These are phyloP conservation scores for Triglochin maritima DNA, from an alignment of 106 monocot genomes.

Conservation along the genomic window DNA sequence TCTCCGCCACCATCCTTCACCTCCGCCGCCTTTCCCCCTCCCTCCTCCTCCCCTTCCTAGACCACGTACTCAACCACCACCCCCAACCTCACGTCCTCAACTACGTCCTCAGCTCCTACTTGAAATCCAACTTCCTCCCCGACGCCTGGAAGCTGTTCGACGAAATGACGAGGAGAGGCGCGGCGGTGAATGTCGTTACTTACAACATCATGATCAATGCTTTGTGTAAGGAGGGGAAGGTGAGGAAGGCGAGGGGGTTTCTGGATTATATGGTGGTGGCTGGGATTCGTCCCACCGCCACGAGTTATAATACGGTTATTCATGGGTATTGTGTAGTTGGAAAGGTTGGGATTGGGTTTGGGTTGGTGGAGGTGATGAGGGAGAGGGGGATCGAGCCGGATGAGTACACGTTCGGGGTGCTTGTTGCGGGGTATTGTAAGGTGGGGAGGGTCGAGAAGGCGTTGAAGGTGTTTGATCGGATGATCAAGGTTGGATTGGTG, in stretches of 20 bases:
- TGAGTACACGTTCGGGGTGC: constrained; percentile 48
- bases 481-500: constrained; percentile 26
- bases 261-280: constrained; percentile 49
- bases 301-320: constrained; percentile 76
- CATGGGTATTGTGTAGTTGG: constrained; percentile 43
- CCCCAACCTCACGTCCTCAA: constrained; percentile 3
- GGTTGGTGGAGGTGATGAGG: constrained; percentile 40
- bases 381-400: constrained; percentile 45
- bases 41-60: constrained; percentile 6
- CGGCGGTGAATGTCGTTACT: constrained; percentile 45
- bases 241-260: constrained; percentile 56
- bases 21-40: constrained; percentile 7
- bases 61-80: not conserved
- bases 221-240: constrained; percentile 67
- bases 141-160: constrained; percentile 49
- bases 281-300: constrained; percentile 38
- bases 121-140: not conserved
- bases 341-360: constrained; percentile 31
- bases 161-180: constrained; percentile 62
- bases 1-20: constrained; percentile 10
- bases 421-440: constrained; percentile 50
- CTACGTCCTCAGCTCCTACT: not conserved
- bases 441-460: constrained; percentile 58
- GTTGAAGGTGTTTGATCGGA: constrained; percentile 35
- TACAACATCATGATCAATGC: constrained; percentile 88